Evolutionary conservation across 2,329 filamentous ascomycete genomes (phyloP).

Genomic region (Alternaria gaisen): DNA sequence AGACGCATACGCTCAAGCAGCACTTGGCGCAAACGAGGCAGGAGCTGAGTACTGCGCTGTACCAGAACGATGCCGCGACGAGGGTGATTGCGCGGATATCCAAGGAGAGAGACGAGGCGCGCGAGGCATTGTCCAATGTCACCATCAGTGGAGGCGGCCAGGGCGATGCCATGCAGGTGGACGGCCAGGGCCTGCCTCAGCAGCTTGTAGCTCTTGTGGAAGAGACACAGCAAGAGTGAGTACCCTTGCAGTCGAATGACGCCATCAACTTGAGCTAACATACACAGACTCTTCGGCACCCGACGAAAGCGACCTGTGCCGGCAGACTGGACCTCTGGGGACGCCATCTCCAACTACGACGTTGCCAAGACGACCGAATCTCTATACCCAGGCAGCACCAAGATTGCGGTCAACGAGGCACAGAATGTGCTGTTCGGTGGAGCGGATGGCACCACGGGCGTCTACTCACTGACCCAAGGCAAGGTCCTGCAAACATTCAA

Average conservation of each 20-base stretch:
- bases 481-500: conserved; percentile 76
- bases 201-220: conserved; percentile 77
- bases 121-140: conserved; percentile 86
- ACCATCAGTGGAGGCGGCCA: conserved; percentile 70
- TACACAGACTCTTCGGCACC: conserved; percentile 78
- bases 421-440: conserved; percentile 78
- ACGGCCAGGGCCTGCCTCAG: conserved; percentile 78
- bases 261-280: conserved; percentile 27
- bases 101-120: conserved; percentile 91
- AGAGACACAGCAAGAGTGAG: conserved; percentile 80
- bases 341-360: conserved; percentile 71
- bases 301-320: conserved; percentile 90
- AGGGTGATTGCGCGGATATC: conserved; percentile 90
- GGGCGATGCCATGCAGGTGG: conserved; percentile 90
- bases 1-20: conserved; percentile 90
- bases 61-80: conserved; percentile 97
- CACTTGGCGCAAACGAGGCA: conserved; percentile 89
- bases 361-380: conserved; percentile 63
- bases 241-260: too few species aligned
- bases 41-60: conserved; percentile 91
- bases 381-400: conserved; percentile 66
- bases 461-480: conserved; percentile 81
- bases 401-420: conserved; percentile 65
- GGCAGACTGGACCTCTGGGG: conserved; percentile 81
- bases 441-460: conserved; percentile 74